Percentiles rank a stretch among this genome's conserved stretches.
These are phyloP conservation scores for Elsinoe fawcettii DNA, from an alignment of 2,329 filamentous ascomycete genomes.

Conservation along the genomic window DNA sequence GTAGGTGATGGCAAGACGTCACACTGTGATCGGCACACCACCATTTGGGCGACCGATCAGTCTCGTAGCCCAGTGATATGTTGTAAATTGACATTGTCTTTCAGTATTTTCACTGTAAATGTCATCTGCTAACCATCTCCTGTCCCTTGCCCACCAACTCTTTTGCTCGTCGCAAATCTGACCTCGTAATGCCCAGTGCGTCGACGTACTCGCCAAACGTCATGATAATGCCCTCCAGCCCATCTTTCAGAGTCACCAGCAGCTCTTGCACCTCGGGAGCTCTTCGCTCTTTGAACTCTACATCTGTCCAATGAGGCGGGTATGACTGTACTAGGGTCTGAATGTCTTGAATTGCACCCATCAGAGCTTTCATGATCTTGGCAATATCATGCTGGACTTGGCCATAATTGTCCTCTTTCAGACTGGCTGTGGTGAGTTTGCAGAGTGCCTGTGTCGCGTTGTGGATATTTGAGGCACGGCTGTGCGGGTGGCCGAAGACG, in stretches of 20 bases:
- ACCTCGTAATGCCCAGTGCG: constrained; percentile 60
- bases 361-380: constrained; percentile 64
- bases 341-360: constrained; percentile 58
- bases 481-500: constrained; percentile 66
- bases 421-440: constrained; percentile 60
- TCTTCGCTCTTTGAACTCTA: constrained; percentile 45
- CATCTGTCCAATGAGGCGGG: constrained; percentile 71
- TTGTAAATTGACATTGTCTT: too few species aligned
- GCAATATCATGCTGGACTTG: constrained; percentile 79
- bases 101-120: constrained; percentile 3
- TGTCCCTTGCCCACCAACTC: constrained; percentile 40
- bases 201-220: constrained; percentile 68
- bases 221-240: constrained; percentile 57
- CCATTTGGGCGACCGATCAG: too few species aligned
- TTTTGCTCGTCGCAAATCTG: constrained; percentile 66
- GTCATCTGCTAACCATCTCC: constrained; percentile 19
- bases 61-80: too few species aligned
- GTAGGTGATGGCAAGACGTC: too few species aligned
- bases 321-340: constrained; percentile 57
- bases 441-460: constrained; percentile 60
- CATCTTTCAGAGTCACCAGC: constrained; percentile 54
- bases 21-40: too few species aligned
- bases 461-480: constrained; percentile 58
- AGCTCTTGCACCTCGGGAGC: constrained; percentile 64
- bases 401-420: constrained; percentile 75